These are phyloP conservation scores for Pseudogymnoascus sp. DNA, from an alignment of 2,329 filamentous ascomycete genomes.

Conservation along the genomic window DNA sequence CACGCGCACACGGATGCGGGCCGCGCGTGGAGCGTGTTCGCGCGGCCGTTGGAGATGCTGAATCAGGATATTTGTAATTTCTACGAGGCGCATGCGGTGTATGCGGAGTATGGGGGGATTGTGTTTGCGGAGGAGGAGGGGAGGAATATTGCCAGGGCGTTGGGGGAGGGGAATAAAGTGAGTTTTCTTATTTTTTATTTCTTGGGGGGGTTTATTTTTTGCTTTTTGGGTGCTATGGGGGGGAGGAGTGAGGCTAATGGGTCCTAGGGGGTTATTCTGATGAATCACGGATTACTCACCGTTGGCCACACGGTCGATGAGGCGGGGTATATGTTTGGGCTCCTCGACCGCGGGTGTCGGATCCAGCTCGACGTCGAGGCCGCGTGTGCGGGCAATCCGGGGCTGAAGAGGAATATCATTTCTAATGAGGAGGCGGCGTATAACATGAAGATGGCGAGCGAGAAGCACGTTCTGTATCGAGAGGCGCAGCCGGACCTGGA, in stretches of 20 bases:
- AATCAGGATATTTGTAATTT: constrained; percentile 62
- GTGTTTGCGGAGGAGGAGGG: constrained; percentile 60
- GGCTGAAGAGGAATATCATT: constrained; percentile 44
- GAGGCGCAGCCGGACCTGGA: constrained; percentile 43
- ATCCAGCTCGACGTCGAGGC: constrained; percentile 64
- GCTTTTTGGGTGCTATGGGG: not conserved
- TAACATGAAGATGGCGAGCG: constrained; percentile 44
- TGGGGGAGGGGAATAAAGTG: constrained; percentile 48
- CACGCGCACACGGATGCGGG: constrained; percentile 62
- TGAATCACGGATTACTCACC: constrained; percentile 67
- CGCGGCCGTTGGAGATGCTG: constrained; percentile 60
- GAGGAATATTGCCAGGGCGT: constrained; percentile 51
- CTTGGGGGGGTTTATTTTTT: not conserved
- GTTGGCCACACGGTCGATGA: constrained; percentile 68
- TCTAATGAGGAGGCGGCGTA: constrained; percentile 49
- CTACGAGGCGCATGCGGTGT: constrained; percentile 58
- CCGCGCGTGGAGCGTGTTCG: constrained; percentile 62
- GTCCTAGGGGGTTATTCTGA: constrained; percentile 50
- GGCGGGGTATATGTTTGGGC: constrained; percentile 61
- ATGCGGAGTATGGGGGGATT: constrained; percentile 57
- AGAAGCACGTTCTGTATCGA: constrained; percentile 38
- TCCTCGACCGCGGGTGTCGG: constrained; percentile 62
- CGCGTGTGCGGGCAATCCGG: constrained; percentile 44
- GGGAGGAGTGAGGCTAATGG: not conserved
- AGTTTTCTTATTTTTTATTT: not conserved